Evolutionary conservation across 1,139 yeast genomes (phyloP).

Genomic region (Pichia sp.): DNA sequence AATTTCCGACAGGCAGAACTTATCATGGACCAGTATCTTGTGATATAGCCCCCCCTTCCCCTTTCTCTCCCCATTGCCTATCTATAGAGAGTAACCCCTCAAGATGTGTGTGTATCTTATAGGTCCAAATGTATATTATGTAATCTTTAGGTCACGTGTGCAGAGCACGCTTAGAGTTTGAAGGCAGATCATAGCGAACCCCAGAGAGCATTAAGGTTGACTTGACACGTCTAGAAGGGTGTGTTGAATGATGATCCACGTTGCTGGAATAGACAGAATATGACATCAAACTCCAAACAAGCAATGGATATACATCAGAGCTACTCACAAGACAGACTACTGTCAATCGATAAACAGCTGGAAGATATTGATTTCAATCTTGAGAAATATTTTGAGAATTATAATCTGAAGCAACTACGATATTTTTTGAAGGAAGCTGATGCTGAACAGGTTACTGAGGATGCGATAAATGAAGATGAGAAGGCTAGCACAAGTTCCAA

Average conservation of each 20-base stretch:
- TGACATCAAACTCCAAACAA: not conserved
- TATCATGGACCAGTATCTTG: slow-evolving; percentile 55
- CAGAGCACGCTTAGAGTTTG: no score
- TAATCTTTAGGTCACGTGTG: not conserved
- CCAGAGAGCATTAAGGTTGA: not conserved
- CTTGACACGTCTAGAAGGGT: not conserved
- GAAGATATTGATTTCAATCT: slow-evolving; percentile 7
- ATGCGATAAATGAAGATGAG: not conserved
- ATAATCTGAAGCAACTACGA: slow-evolving; percentile 9
- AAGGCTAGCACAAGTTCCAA: not conserved
- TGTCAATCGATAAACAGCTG: not conserved
- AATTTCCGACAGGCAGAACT: slow-evolving; percentile 59
- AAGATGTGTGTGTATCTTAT: not conserved
- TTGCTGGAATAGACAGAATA: not conserved
- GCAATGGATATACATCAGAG: not conserved
- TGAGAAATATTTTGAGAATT: slow-evolving; percentile 9
- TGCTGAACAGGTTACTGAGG: no score
- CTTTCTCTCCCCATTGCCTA: no score
- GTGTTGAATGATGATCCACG: no score
- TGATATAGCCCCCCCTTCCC: slow-evolving; percentile 14
- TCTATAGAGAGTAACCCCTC: no score
- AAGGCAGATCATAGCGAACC: no score
- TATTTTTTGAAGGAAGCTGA: not conserved
- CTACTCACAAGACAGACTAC: not conserved
- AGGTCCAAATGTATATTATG: not conserved